A percentile compares a stretch with the other conserved stretches of the same genome.
phyloP scores from a whole-genome alignment of 2,329 filamentous ascomycete species.

The Oidium heveae region DNA sequence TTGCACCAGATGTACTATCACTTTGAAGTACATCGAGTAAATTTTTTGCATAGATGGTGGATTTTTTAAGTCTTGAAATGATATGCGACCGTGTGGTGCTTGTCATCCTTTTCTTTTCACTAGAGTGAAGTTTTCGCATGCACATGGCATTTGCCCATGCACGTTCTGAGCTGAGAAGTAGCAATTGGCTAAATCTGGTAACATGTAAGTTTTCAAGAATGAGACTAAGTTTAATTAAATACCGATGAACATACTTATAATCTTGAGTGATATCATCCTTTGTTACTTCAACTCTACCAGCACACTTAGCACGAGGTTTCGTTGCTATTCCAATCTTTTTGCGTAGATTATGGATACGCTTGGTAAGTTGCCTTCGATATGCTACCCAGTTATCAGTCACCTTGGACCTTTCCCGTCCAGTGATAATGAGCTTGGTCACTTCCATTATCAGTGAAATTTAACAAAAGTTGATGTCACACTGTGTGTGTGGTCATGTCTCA shows the following conservation, averaged over 20 bases:
- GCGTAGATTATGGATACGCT: constrained; percentile 57
- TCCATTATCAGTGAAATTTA: constrained; percentile 5
- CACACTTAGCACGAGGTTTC: constrained; percentile 68
- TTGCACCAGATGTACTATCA: constrained; percentile 35
- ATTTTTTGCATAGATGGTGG: constrained; percentile 39
- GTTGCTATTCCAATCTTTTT: constrained; percentile 69
- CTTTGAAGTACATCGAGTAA: constrained; percentile 43
- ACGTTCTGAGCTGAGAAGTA: constrained; percentile 66
- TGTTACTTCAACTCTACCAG: constrained; percentile 41
- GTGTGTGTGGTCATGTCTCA: too few species aligned
- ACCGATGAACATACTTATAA: constrained; percentile 35
- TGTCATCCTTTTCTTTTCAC: constrained; percentile 55
- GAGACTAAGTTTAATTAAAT: constrained; percentile 1
- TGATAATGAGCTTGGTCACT: constrained; percentile 57
- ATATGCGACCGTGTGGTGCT: constrained; percentile 70
- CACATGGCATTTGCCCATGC: constrained; percentile 92
- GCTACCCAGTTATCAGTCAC: constrained; percentile 71
- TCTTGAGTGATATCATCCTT: constrained; percentile 50
- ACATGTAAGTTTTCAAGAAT: constrained; percentile 3
- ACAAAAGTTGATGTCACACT: too few species aligned
- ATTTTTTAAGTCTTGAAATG: constrained; percentile 65
- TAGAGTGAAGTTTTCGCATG: constrained; percentile 62
- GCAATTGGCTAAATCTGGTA: constrained; percentile 45
- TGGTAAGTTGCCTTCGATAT: constrained; percentile 57
- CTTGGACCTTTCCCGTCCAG: constrained; percentile 58